Conservation (phyloP, 305 asterid species). For the Fraxinus angustifolia region DNA sequence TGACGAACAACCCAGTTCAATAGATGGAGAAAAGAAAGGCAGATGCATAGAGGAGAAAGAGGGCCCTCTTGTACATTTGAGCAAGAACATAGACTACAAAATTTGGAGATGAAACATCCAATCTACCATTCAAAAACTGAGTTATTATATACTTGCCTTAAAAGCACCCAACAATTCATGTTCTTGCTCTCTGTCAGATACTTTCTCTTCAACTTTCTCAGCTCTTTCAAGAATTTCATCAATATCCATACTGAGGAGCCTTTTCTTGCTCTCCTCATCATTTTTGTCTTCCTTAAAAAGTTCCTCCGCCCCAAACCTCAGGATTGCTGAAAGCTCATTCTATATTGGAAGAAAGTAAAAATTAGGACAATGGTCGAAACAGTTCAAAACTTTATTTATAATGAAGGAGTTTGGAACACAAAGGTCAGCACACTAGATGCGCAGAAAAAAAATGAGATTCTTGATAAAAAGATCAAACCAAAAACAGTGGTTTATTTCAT, state of each 20-base stretch:
- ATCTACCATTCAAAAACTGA: slow-evolving; percentile 15
- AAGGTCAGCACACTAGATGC: slow-evolving; percentile 11
- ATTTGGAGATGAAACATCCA: slow-evolving; percentile 9
- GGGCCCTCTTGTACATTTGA: neutral
- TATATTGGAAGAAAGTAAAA: slow-evolving; percentile 32
- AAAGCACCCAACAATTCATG: slow-evolving; percentile 86
- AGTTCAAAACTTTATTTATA: neutral
- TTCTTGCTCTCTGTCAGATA: slow-evolving; percentile 66
- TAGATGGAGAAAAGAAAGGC: neutral
- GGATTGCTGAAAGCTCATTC: slow-evolving; percentile 98
- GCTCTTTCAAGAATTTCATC: slow-evolving; percentile 99
- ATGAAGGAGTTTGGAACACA: neutral
- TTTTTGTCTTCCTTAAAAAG: slow-evolving; percentile 86
- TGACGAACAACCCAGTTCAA: neutral
- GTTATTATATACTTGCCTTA: slow-evolving; percentile 51
- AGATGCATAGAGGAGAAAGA: neutral
- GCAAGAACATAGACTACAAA: neutral
- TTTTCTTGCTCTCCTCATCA: slow-evolving; percentile 94
- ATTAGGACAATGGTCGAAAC: neutral
- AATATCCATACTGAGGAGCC: slow-evolving; percentile 90
- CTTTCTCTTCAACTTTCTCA: slow-evolving; percentile 95
- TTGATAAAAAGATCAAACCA: slow-evolving; percentile 15
- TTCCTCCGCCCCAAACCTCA: slow-evolving; percentile 99
- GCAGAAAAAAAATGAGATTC: neutral
- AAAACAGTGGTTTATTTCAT: slow-evolving; percentile 2